Base-by-base conservation (phyloP, 2,329 filamentous ascomycete genomes). In the Drechslerella coelobrocha region DNA sequence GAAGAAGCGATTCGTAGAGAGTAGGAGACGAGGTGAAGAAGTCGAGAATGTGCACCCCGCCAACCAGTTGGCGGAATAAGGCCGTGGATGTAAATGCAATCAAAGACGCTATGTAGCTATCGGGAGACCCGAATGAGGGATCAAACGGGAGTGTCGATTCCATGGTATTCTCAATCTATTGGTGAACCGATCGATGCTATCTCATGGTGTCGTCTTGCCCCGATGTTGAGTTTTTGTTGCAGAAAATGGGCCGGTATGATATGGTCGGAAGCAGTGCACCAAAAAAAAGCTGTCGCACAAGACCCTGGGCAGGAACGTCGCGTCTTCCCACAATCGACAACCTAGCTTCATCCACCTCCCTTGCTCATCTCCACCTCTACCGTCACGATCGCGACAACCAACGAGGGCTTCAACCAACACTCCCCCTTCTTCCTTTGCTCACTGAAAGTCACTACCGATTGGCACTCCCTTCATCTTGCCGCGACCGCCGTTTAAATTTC, bases 41-140 rank as follows among this genome's bases (percentile, higher is more conserved):
- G 78, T 99, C 94, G 62, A 97, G 84, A 73, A 99, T 92, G 77
- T 99, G 94, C 0, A 97, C 90, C n/a, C 93, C 92, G 59, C 94
- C 94, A 77, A 92, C 96, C n/a, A 99, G 83, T 24, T 90, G 91
- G 74, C 91, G 89, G 75, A 97, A 92, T 0, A 91, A 82, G 59
- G 88, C 85, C 1, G 86, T 87, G 4, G 87, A 87, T 1, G 88
- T 85, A 76, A 97, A 96, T 19, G 86, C 78, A 24, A 97, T 83
- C 10, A 97, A 84, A 17, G 87, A 87, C 24, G 90, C 83, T 52
- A 96, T 84, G 78, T 96, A 99, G 57, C 87, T 84, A 51, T 96
- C 90, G 4, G 86, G 81, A 47, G 85, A 86, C 37, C 81, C 78
- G 82, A 93, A 97, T 17, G 54, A 39, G 7, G 31, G 9, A 4